A percentile compares a stretch with the other conserved stretches of the same genome.
These are phyloP conservation scores for Marsdenia floribunda DNA, from an alignment of 257 asterid genomes.

Conservation along the genomic window DNA sequence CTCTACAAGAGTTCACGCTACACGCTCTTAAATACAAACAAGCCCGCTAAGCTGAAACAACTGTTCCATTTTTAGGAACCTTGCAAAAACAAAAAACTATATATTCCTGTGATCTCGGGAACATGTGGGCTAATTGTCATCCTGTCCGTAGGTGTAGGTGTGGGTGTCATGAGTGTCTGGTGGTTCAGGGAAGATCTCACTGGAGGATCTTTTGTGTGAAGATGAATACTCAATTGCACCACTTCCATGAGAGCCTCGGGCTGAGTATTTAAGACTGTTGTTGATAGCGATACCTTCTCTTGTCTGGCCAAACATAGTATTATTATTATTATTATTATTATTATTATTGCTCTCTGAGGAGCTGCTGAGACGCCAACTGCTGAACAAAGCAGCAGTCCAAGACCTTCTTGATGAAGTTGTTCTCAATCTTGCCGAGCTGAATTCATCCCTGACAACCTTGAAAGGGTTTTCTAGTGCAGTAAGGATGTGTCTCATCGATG, in stretches of 20 bases:
- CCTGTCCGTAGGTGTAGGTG: constrained; percentile 16
- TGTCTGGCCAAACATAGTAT: constrained; percentile 24
- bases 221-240: constrained; percentile 45
- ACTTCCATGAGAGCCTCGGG: constrained; percentile 57
- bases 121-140: constrained; percentile 13
- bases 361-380: constrained; percentile 49
- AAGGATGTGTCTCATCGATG: constrained; percentile 53
- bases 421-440: constrained; percentile 41
- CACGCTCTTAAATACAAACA: not conserved
- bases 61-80: not conserved
- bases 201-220: constrained; percentile 49
- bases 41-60: not conserved
- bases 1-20: not conserved
- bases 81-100: not conserved
- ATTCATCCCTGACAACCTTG: constrained; percentile 59
- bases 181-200: constrained; percentile 61
- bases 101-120: not conserved
- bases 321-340: too few species aligned
- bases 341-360: constrained; percentile 43
- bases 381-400: constrained; percentile 52
- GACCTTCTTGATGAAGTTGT: constrained; percentile 39
- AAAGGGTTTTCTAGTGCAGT: constrained; percentile 70
- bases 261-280: constrained; percentile 39
- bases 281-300: constrained; percentile 24
- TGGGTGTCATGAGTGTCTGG: constrained; percentile 40